These are phyloP conservation scores for Bryoglossum gracile DNA, from an alignment of 495 filamentous ascomycete species.

Conservation along the genomic window DNA sequence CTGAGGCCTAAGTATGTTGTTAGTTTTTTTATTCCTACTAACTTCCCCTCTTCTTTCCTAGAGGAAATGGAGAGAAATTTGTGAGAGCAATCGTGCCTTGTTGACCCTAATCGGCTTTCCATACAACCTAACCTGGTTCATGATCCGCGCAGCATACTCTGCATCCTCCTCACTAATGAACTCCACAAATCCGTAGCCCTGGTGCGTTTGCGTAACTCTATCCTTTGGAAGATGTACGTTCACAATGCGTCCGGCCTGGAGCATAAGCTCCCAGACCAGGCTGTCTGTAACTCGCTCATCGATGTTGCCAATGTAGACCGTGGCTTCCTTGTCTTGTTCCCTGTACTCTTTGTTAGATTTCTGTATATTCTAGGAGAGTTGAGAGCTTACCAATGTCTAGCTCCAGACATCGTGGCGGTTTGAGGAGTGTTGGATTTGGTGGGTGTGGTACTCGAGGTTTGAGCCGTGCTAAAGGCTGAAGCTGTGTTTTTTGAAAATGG, in stretches of 20 bases:
- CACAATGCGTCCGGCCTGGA: constrained; percentile 90
- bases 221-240: constrained; percentile 98
- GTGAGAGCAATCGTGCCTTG: constrained; percentile 46
- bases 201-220: constrained; percentile 90
- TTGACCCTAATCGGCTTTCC: constrained; percentile 96
- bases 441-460: constrained; percentile 8
- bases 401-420: constrained; percentile 54
- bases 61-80: neutral
- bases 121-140: constrained; percentile 91
- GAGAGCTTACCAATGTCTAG: constrained; percentile 66
- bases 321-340: constrained; percentile 99
- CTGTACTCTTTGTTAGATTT: constrained; percentile 36
- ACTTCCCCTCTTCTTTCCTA: constrained; percentile 7
- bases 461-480: constrained; percentile 15
- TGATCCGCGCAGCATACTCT: constrained; percentile 92
- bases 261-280: constrained; percentile 94
- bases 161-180: constrained; percentile 95
- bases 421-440: constrained; percentile 8
- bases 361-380: neutral
- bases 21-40: neutral
- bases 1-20: no score
- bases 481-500: neutral
- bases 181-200: constrained; percentile 98
- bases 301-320: constrained; percentile 96
- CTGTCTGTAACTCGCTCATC: constrained; percentile 91